Evolutionary conservation across 495 filamentous ascomycete genomes (phyloP).

Genomic region (Daldinia caldariorum): DNA sequence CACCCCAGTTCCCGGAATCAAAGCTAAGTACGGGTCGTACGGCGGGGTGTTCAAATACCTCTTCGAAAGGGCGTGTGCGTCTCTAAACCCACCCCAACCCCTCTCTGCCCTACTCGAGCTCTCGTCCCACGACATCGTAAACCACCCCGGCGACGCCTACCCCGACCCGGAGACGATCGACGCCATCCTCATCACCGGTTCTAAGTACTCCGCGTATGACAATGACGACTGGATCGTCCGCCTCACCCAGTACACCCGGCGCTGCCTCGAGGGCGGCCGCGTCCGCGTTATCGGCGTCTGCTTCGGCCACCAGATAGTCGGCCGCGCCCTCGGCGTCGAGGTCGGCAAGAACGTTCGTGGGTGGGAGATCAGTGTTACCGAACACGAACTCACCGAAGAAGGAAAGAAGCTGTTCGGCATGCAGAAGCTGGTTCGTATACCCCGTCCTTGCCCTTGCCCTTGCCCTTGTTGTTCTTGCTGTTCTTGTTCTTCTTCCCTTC

Average conservation of each 20-base stretch:
- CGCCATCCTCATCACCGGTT: slow-evolving; percentile 83
- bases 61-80: slow-evolving; percentile 56
- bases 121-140: slow-evolving; percentile 74
- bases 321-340: slow-evolving; percentile 73
- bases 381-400: slow-evolving; percentile 72
- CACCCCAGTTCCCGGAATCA: slow-evolving; percentile 66
- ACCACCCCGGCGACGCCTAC: slow-evolving; percentile 62
- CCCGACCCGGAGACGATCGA: slow-evolving; percentile 79
- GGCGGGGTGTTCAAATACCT: slow-evolving; percentile 75
- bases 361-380: slow-evolving; percentile 84
- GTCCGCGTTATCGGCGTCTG: slow-evolving; percentile 83
- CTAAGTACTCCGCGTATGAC: slow-evolving; percentile 65
- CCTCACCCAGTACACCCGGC: slow-evolving; percentile 76
- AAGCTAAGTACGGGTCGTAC: slow-evolving; percentile 75
- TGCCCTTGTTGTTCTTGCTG: too few relatives aligned
- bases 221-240: slow-evolving; percentile 78
- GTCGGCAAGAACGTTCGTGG: slow-evolving; percentile 73
- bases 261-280: slow-evolving; percentile 55
- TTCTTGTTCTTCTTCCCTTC: slow-evolving; percentile 21
- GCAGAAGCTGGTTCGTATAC: slow-evolving; percentile 69
- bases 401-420: slow-evolving; percentile 78
- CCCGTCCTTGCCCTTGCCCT: background rate
- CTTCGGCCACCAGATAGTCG: slow-evolving; percentile 93
- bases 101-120: slow-evolving; percentile 63
- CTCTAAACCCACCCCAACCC: slow-evolving; percentile 42